These are phyloP conservation scores for Fusarium sp. DNA, from an alignment of 2,329 filamentous ascomycete species.

Conservation along the genomic window DNA sequence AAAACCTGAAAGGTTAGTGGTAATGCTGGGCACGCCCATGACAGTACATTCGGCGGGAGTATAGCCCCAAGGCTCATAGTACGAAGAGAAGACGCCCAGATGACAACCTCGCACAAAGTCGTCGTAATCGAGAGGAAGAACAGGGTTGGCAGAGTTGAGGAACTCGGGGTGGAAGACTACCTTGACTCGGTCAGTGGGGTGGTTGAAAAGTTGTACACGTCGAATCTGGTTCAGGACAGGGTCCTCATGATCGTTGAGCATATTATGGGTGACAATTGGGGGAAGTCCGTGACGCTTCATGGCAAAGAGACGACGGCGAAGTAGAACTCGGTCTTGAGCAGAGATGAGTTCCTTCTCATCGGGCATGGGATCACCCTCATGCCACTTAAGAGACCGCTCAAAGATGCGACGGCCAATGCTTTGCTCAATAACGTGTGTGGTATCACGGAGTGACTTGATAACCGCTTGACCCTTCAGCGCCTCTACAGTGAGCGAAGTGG, in stretches of 20 bases:
- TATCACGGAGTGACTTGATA: slow-evolving; percentile 94
- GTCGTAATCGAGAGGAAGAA: slow-evolving; percentile 95
- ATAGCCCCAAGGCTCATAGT: slow-evolving; percentile 99
- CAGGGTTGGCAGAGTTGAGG: slow-evolving; percentile 92
- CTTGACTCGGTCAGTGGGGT: slow-evolving; percentile 94
- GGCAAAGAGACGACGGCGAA: slow-evolving; percentile 90
- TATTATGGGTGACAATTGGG: slow-evolving; percentile 98
- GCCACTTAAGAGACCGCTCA: slow-evolving; percentile 93
- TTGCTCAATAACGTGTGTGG: slow-evolving; percentile 89
- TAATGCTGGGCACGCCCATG: slow-evolving; percentile 98
- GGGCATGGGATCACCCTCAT: slow-evolving; percentile 90
- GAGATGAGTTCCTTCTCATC: slow-evolving; percentile 97
- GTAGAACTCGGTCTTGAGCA: slow-evolving; percentile 88
- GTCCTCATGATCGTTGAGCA: slow-evolving; percentile 93
- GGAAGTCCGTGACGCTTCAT: slow-evolving; percentile 94
- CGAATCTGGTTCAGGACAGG: slow-evolving; percentile 96
- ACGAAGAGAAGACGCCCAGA: slow-evolving; percentile 93
- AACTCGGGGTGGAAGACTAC: slow-evolving; percentile 98
- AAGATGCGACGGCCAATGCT: slow-evolving; percentile 94
- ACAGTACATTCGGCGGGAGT: slow-evolving; percentile 98
- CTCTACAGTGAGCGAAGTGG: slow-evolving; percentile 92
- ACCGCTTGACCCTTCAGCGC: slow-evolving; percentile 96
- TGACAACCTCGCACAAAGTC: slow-evolving; percentile 98
- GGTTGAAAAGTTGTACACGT: slow-evolving; percentile 96
- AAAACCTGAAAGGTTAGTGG: slow-evolving; percentile 96